Base-by-base conservation (phyloP, 768 basidiomycete genomes). In the Suillus decipiens region DNA sequence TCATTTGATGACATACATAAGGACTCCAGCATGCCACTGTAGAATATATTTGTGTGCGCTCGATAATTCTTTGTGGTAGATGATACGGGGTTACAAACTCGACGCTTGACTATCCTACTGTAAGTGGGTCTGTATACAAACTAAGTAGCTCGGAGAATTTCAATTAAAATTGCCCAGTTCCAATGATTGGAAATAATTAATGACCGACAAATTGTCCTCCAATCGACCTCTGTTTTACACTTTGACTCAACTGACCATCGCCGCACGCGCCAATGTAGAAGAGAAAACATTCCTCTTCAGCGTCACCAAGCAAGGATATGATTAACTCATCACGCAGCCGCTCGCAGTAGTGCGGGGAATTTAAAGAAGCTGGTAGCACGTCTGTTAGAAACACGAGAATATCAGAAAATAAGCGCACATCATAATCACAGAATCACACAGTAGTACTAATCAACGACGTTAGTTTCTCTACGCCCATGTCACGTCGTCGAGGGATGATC, bases 401-500 rank as follows among this genome's bases (percentile, higher is more conserved):
- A 28, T 14, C 50, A 33, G 50, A 33, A 31, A 19, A 48, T 14
- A 48, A 48, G 6, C 7, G 24, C 5, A 50, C 1, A 28, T 50
- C 48, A 50, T 10, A 50, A 28, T 28, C 8, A 6, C 15, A 15
- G 53, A 34, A 37, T 61, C 48, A 61, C 36, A n/a, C n/a, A 31
- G 41, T 5, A 31, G 31, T 43, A 24, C 42, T 22, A 31, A 53
- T 64, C 47, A 59, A 42, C 14, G n/a, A 56, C 3, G 48, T 42
- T 34, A 63, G 24, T 41, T 63, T 63, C 41, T 65, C 64, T 19
- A 47, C 12, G 19, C 59, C 41, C 48, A 54, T 59, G 11, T 57
- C 62, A 17, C 34, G 48, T 36, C 37, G 50, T 17, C 73, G 62
- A 6, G 75, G 64, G 5, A 64, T 45, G 34, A 73, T 63, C 42